Percentiles rank a stretch among this genome's conserved stretches.
Evolutionary conservation across 2,329 filamentous ascomycete genomes (phyloP).

Genomic region (Metarhizium rileyi): DNA sequence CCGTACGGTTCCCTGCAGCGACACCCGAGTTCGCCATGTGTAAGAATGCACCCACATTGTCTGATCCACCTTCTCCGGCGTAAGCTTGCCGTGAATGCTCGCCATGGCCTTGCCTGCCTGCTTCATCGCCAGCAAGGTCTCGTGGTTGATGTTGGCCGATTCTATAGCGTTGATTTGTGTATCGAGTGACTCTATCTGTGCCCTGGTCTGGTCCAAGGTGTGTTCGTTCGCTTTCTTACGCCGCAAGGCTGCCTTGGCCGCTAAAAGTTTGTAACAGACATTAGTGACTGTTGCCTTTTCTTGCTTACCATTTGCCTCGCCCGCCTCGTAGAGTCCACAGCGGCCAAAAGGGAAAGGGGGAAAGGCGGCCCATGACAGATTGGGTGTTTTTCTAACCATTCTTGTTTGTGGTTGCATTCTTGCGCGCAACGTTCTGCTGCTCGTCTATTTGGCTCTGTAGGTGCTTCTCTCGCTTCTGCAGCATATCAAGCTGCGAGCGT

Average conservation of each 20-base stretch:
- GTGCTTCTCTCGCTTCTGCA: conserved; percentile 92
- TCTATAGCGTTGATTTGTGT: conserved; percentile 96
- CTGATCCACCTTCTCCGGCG: conserved; percentile 87
- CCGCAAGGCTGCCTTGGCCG: conserved; percentile 79
- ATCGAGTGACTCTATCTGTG: conserved; percentile 86
- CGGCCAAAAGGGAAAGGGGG: not conserved
- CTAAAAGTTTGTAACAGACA: conserved; percentile 35
- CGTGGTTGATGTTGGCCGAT: conserved; percentile 96
- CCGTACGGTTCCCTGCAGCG: not conserved
- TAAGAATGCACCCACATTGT: conserved; percentile 62
- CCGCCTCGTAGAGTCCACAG: conserved; percentile 1
- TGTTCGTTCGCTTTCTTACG: conserved; percentile 93
- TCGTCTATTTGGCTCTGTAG: conserved; percentile 87
- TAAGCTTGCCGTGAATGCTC: conserved; percentile 81
- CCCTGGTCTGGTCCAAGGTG: conserved; percentile 79
- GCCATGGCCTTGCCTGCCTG: conserved; percentile 85
- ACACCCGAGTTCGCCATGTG: not conserved
- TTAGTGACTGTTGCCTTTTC: conserved; percentile 11
- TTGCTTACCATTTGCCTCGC: conserved; percentile 9
- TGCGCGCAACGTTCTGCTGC: conserved; percentile 79
- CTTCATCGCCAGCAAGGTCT: conserved; percentile 92
- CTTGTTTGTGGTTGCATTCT: conserved; percentile 81
- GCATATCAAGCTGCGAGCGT: conserved; percentile 87
- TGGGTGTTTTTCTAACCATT: conserved; percentile 71
- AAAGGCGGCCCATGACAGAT: not conserved